Percentiles rank a stretch among this genome's conserved stretches.
phyloP scores from a whole-genome alignment of 2,329 filamentous ascomycete genomes.

The Monilinia fructicola region DNA sequence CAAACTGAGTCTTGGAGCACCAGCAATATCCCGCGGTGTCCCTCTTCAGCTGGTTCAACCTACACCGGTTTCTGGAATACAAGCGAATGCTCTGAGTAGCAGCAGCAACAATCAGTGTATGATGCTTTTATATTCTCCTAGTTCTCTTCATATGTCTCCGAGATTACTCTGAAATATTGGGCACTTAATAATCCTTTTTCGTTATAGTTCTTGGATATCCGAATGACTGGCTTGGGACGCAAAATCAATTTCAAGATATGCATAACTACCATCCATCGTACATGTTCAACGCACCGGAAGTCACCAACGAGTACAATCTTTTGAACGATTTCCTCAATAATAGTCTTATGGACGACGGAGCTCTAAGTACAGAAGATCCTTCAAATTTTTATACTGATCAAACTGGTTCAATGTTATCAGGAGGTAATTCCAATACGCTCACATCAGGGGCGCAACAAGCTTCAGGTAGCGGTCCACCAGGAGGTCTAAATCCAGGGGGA shows the following conservation, averaged over 20 bases:
- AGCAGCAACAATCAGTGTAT: conserved; percentile 73
- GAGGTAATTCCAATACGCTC: conserved; percentile 48
- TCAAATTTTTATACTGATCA: conserved; percentile 62
- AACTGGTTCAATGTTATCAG: conserved; percentile 47
- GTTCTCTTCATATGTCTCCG: conserved; percentile 34
- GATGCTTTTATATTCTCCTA: conserved; percentile 39
- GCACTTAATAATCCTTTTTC: conserved; percentile 44
- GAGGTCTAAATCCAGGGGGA: conserved; percentile 44
- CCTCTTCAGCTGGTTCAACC: conserved; percentile 71
- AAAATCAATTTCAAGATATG: conserved; percentile 90
- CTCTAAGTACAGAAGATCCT: conserved; percentile 67
- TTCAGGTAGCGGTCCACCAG: conserved; percentile 22
- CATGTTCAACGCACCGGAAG: conserved; percentile 91
- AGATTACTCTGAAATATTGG: conserved; percentile 25
- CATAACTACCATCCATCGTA: conserved; percentile 91
- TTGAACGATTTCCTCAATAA: conserved; percentile 95
- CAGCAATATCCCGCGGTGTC: conserved; percentile 48
- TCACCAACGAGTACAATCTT: conserved; percentile 94
- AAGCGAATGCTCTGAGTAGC: conserved; percentile 59
- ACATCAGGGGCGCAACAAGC: conserved; percentile 41
- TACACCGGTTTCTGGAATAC: conserved; percentile 65
- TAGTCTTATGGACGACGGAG: conserved; percentile 82
- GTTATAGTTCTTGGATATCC: conserved; percentile 74
- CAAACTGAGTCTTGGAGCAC: conserved; percentile 43
- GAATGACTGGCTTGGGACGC: conserved; percentile 72